phyloP scores from a whole-genome alignment of 306 rosid species.

The Senna siamea region DNA sequence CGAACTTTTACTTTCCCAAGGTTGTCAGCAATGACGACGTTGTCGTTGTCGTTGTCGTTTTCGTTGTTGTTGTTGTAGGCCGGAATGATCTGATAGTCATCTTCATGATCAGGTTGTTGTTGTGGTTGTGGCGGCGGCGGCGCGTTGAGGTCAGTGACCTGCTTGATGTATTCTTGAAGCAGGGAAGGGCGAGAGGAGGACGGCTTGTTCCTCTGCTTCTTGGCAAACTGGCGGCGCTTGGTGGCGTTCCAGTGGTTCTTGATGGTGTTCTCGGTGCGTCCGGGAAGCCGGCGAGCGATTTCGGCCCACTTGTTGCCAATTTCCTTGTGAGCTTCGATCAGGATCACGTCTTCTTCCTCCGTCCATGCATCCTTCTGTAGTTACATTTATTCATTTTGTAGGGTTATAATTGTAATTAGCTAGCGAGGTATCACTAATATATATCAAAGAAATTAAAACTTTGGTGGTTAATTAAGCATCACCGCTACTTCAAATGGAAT shows the following conservation, averaged over 20 bases:
- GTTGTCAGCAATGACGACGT: too few species aligned
- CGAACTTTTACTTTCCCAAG: neutral
- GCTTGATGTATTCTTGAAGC: slow-evolving; percentile 51
- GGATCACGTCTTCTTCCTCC: slow-evolving; percentile 53
- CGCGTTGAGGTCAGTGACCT: neutral
- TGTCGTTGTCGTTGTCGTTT: too few species aligned
- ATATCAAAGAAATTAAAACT: too few species aligned
- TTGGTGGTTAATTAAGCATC: too few species aligned
- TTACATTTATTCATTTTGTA: neutral
- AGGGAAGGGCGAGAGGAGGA: neutral
- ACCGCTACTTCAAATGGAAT: too few species aligned
- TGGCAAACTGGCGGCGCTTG: slow-evolving; percentile 47
- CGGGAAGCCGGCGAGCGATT: slow-evolving; percentile 56
- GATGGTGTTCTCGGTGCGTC: slow-evolving; percentile 59
- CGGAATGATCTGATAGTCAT: too few species aligned
- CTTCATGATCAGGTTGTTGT: too few species aligned
- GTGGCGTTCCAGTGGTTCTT: slow-evolving; percentile 76
- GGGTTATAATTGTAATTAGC: too few species aligned
- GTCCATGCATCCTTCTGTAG: slow-evolving; percentile 71
- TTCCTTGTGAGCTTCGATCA: slow-evolving; percentile 52
- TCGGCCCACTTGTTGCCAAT: slow-evolving; percentile 70
- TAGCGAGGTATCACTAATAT: too few species aligned
- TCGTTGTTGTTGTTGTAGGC: neutral
- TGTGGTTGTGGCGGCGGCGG: too few species aligned
- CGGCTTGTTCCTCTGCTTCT: slow-evolving; percentile 11